Conservation (phyloP, 768 basidiomycete genomes). For the Antrodiella citrinella region DNA sequence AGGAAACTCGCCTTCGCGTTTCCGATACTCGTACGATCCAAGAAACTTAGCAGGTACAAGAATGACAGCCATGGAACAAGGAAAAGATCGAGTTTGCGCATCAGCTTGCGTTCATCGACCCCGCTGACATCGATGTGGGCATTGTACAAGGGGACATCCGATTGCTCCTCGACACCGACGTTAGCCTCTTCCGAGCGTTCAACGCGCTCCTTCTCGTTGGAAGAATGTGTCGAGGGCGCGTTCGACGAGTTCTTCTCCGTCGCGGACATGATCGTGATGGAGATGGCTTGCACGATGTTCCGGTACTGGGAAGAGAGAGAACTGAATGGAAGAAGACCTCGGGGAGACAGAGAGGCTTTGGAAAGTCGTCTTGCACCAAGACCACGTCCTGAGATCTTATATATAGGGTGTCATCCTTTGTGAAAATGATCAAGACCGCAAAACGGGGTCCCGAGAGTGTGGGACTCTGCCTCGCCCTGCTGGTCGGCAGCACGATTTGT, state of each 20-base stretch:
- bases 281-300: background rate
- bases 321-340: background rate
- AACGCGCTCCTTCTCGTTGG: slow-evolving; percentile 21
- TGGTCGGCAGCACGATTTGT: background rate
- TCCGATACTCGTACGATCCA: slow-evolving; percentile 50
- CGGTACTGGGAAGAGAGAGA: background rate
- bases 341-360: background rate
- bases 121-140: slow-evolving; percentile 48
- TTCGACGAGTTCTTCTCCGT: slow-evolving; percentile 12
- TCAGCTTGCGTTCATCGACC: slow-evolving; percentile 59
- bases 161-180: slow-evolving; percentile 8
- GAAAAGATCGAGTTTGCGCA: slow-evolving; percentile 63
- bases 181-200: slow-evolving; percentile 12
- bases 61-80: slow-evolving; percentile 68
- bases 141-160: slow-evolving; percentile 23
- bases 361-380: background rate
- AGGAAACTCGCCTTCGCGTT: slow-evolving; percentile 33
- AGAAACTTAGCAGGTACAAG: slow-evolving; percentile 68
- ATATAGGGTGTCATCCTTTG: background rate
- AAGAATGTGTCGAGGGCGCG: slow-evolving; percentile 13
- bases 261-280: slow-evolving; percentile 3
- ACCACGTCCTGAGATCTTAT: background rate
- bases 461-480: background rate
- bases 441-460: background rate
- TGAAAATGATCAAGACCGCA: background rate